Evolutionary conservation across 352 stramenopile genomes (phyloP).

Genomic region (Blastocystis sp.): DNA sequence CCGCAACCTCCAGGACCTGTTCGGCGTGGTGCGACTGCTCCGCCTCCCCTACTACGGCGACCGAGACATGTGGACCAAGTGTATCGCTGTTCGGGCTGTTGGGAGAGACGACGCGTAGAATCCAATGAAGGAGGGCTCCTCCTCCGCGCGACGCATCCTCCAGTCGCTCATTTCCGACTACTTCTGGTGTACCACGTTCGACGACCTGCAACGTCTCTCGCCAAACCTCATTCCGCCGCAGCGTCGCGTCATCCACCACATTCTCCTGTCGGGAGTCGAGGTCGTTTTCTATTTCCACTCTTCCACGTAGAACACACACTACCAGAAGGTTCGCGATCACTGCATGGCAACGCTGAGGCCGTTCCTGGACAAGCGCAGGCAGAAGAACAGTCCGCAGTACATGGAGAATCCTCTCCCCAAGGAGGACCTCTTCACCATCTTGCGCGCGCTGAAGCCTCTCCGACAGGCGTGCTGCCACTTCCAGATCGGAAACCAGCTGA

Average conservation of each 20-base stretch:
- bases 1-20: not conserved
- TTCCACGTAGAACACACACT: not conserved
- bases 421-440: not conserved
- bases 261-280: not conserved
- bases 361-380: not conserved
- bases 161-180: slow-evolving; percentile 5
- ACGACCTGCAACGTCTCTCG: not conserved
- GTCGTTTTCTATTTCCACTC: not conserved
- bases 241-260: not conserved
- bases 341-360: not conserved
- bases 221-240: slow-evolving; percentile 18
- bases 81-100: not conserved
- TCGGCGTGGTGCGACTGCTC: not conserved
- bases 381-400: not conserved
- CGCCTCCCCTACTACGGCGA: not conserved
- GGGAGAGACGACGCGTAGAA: not conserved
- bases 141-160: not conserved
- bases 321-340: not conserved
- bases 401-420: not conserved
- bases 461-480: slow-evolving; percentile 30
- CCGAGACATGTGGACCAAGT: not conserved
- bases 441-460: not conserved
- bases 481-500: not conserved
- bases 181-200: slow-evolving; percentile 40
- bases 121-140: not conserved